A percentile compares a stretch with the other conserved stretches of the same genome.
phyloP scores from a whole-genome alignment of 2,329 filamentous ascomycete genomes.

The Plectosphaerella plurivora region DNA sequence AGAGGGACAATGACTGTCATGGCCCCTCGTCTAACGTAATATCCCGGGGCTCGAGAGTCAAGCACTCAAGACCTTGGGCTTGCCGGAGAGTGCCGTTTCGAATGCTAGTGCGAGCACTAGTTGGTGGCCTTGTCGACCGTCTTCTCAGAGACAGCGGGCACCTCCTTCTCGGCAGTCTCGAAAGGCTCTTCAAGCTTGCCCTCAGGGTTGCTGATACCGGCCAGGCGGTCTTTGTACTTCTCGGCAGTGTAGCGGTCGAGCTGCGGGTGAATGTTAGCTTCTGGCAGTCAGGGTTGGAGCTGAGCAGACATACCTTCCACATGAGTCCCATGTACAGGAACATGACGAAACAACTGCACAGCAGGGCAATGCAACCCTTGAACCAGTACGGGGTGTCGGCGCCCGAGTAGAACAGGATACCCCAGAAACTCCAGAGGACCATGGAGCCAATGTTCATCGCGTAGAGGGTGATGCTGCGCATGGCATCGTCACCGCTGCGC shows the following conservation, averaged over 20 bases:
- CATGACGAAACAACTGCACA: slow-evolving; percentile 13
- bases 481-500: slow-evolving; percentile 30
- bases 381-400: slow-evolving; percentile 29
- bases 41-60: too few relatives aligned
- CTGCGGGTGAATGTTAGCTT: background rate
- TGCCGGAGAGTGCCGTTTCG: too few relatives aligned
- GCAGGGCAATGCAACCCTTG: slow-evolving; percentile 30
- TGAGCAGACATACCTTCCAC: slow-evolving; percentile 4
- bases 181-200: background rate
- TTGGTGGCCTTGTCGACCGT: too few relatives aligned
- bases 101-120: too few relatives aligned
- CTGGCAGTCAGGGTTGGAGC: too few relatives aligned
- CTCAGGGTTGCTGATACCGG: background rate
- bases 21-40: too few relatives aligned
- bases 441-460: slow-evolving; percentile 31
- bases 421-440: slow-evolving; percentile 34
- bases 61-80: too few relatives aligned
- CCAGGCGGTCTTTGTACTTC: background rate
- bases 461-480: slow-evolving; percentile 28
- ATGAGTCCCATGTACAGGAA: slow-evolving; percentile 9
- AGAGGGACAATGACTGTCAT: too few relatives aligned
- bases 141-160: background rate
- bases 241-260: background rate
- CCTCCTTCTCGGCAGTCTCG: background rate
- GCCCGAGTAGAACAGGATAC: slow-evolving; percentile 28